Percentiles rank a stretch among this genome's conserved stretches.
Conservation (phyloP, 306 rosid species). For the Neltuma alba region DNA sequence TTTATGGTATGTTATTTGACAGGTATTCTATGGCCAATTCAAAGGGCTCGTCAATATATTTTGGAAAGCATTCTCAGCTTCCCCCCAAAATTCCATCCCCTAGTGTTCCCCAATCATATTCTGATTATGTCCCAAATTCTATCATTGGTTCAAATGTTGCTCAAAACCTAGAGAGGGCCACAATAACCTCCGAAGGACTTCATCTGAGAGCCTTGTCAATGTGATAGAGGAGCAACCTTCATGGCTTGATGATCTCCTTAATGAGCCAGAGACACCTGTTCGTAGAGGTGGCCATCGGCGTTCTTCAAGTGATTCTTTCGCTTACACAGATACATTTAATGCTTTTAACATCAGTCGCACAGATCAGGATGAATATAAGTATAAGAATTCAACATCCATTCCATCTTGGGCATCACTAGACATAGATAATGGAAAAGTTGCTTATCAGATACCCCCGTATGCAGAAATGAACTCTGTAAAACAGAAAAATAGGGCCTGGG, state of each 20-base stretch:
- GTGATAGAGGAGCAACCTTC: constrained; percentile 81
- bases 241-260: constrained; percentile 86
- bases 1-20: constrained; percentile 27
- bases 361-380: constrained; percentile 54
- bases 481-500: constrained; percentile 65
- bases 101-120: constrained; percentile 61
- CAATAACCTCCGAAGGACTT: constrained; percentile 63
- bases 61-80: constrained; percentile 74
- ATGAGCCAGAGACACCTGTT: constrained; percentile 82
- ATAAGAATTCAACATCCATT: constrained; percentile 42
- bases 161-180: constrained; percentile 65
- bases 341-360: constrained; percentile 44
- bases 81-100: constrained; percentile 90
- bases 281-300: constrained; percentile 81
- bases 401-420: constrained; percentile 73
- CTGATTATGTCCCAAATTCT: constrained; percentile 59
- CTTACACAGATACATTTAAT: constrained; percentile 52
- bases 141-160: constrained; percentile 53
- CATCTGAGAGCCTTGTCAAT: constrained; percentile 68
- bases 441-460: constrained; percentile 53
- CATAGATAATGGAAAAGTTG: constrained; percentile 57
- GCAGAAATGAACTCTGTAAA: constrained; percentile 55
- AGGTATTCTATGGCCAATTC: constrained; percentile 65
- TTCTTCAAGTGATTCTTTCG: constrained; percentile 79
- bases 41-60: constrained; percentile 67